Conservation (phyloP, 1,139 yeast genomes). For the Protomyces lactucae-debilis region DNA sequence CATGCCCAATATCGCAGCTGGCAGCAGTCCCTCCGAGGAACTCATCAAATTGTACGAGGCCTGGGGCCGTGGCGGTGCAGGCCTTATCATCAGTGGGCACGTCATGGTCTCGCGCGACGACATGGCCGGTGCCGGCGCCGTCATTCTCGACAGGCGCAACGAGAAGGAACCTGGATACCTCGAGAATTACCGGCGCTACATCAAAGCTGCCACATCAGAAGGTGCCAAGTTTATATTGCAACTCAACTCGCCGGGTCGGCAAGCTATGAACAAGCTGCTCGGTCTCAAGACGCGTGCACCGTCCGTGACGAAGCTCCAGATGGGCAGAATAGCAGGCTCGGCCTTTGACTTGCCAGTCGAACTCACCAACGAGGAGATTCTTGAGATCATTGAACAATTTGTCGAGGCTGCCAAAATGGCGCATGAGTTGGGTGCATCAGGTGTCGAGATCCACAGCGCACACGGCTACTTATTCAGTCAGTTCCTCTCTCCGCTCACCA, state of each 20-base stretch:
- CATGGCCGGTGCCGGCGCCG: background rate
- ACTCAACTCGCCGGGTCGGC: background rate
- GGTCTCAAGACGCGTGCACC: background rate
- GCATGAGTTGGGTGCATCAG: slow-evolving; percentile 60
- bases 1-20: background rate
- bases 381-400: slow-evolving; percentile 41
- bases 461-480: slow-evolving; percentile 65
- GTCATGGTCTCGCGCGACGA: slow-evolving; percentile 7
- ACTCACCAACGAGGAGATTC: background rate
- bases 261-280: background rate
- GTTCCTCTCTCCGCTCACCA: slow-evolving; percentile 50
- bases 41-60: slow-evolving; percentile 20
- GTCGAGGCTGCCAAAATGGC: slow-evolving; percentile 48
- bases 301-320: background rate
- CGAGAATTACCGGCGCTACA: background rate
- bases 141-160: background rate
- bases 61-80: slow-evolving; percentile 26
- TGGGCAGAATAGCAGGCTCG: background rate
- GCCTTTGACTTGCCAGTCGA: background rate
- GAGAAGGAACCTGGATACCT: background rate
- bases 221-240: background rate
- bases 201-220: background rate
- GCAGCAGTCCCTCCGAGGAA: slow-evolving; percentile 16
- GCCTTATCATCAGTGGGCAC: slow-evolving; percentile 20
- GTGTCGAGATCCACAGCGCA: slow-evolving; percentile 65